These are phyloP conservation scores for Talaromyces liani DNA, from an alignment of 495 filamentous ascomycete genomes.

Conservation along the genomic window DNA sequence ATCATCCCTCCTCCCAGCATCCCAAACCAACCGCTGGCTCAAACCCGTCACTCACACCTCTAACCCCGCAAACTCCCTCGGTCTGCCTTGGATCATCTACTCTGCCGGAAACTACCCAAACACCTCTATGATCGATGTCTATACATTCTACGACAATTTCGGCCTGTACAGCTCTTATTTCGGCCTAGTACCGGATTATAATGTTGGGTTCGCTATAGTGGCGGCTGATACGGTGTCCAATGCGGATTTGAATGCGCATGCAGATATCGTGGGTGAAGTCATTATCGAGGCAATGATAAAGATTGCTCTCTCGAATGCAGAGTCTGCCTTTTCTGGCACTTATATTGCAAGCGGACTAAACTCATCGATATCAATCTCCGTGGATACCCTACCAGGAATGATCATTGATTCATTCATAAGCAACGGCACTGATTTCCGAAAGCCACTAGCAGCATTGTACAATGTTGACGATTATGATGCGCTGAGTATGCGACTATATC, in stretches of 20 bases:
- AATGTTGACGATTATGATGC: slow-evolving; percentile 21
- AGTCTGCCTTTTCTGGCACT: slow-evolving; percentile 29
- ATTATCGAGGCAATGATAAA: slow-evolving; percentile 35
- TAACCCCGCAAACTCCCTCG: slow-evolving; percentile 37
- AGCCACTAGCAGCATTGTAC: slow-evolving; percentile 17
- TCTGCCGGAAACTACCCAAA: slow-evolving; percentile 17
- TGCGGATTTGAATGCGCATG: slow-evolving; percentile 19
- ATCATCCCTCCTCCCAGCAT: slow-evolving; percentile 31
- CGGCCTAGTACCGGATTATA: slow-evolving; percentile 42
- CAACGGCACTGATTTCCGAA: slow-evolving; percentile 40
- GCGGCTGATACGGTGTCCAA: slow-evolving; percentile 23
- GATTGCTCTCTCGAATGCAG: slow-evolving; percentile 35
- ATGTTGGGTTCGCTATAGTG: slow-evolving; percentile 41
- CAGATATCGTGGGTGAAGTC: slow-evolving; percentile 20
- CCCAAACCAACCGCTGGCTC: slow-evolving; percentile 33
- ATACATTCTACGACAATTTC: slow-evolving; percentile 42
- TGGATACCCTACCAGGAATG: slow-evolving; percentile 36
- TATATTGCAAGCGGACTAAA: slow-evolving; percentile 18
- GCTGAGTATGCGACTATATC: slow-evolving; percentile 40
- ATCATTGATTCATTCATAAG: slow-evolving; percentile 39
- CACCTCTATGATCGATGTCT: slow-evolving; percentile 38
- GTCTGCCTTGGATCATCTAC: slow-evolving; percentile 38
- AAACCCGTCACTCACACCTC: slow-evolving; percentile 45
- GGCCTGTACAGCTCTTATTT: slow-evolving; percentile 37
- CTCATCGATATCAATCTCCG: slow-evolving; percentile 24